These are phyloP conservation scores for Alternaria atra DNA, from an alignment of 2,329 filamentous ascomycete genomes.

Conservation along the genomic window DNA sequence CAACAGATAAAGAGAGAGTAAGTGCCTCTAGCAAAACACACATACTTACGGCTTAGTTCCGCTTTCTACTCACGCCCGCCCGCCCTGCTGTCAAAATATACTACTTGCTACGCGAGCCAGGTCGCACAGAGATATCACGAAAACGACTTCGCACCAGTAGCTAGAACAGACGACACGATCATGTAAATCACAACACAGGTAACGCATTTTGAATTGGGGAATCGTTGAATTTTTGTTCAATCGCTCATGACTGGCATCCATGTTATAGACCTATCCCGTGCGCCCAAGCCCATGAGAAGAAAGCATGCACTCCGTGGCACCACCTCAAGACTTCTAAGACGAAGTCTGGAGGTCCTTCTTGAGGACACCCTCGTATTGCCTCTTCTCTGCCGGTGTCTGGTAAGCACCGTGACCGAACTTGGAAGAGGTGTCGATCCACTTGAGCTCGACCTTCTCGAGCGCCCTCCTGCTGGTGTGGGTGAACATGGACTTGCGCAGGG, in stretches of 20 bases:
- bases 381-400: constrained; percentile 99
- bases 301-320: constrained; percentile 41
- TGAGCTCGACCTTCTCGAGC: constrained; percentile 99
- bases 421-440: constrained; percentile 99
- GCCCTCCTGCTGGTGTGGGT: constrained; percentile 93
- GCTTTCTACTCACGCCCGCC: not conserved
- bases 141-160: not conserved
- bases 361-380: constrained; percentile 95
- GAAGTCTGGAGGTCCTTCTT: constrained; percentile 88
- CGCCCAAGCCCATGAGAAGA: constrained; percentile 48
- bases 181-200: not conserved
- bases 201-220: constrained; percentile 43
- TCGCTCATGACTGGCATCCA: constrained; percentile 44
- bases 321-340: constrained; percentile 56
- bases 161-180: not conserved
- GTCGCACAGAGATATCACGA: not conserved
- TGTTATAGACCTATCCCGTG: constrained; percentile 48
- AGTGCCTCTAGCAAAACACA: not conserved
- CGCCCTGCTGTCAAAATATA: not conserved
- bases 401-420: constrained; percentile 99
- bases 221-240: constrained; percentile 51
- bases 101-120: not conserved
- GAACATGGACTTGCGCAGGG: constrained; percentile 99
- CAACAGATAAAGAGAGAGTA: not conserved
- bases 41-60: not conserved